Base-by-base conservation (phyloP, 2,329 filamentous ascomycete genomes). In the Stagonosporopsis chrysanthemi region DNA sequence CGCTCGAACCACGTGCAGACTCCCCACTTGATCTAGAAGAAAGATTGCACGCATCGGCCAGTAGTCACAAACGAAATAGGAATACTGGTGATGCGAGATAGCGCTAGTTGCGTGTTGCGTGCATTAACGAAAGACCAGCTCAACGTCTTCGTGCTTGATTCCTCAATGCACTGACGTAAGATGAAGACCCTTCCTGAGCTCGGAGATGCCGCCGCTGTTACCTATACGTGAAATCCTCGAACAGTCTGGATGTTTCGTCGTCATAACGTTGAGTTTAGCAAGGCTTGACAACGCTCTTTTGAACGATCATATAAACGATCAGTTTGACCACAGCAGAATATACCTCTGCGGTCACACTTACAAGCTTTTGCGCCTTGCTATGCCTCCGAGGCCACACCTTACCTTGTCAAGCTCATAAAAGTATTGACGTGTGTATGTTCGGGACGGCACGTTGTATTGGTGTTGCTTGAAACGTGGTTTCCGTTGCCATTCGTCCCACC, bases 1-100 rank as follows among this genome's bases (percentile, higher is more conserved):
- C 38, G 47, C 38, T 48, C 24, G 24, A 28, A 51, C 44, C 54
- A 57, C 24, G 54, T 48, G 38, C 38, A 46, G 29, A 23, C 23
- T 44, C 46, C 29, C 41, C 28, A 51, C 47, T 42, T 15, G 23
- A 42, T 42, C 15, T 35, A 33, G 19, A 46, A 12, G 23, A 31
- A 33, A 57, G 17, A 19, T 40, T 17, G 14, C 3, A 48, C 28
- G 54, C 54, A 49, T 31, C 39, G 39, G 35, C 40, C 24, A 45
- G 19, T 48, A 11, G n/a, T 17, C 26, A 31, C 39, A 24, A 31
- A 17, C 36, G 14, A 19, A 12, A 24, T 19, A 19, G 6, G 29
- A 39, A 14, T 36, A 17, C 44, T 8, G 33, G 38, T 44, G 44
- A 44, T 28, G 39, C 47, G 48, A 48, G 48, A 57, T 47, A 39